These are phyloP conservation scores for Ganoderma boninense DNA, from an alignment of 1,284 basidiomycete species.

Conservation along the genomic window DNA sequence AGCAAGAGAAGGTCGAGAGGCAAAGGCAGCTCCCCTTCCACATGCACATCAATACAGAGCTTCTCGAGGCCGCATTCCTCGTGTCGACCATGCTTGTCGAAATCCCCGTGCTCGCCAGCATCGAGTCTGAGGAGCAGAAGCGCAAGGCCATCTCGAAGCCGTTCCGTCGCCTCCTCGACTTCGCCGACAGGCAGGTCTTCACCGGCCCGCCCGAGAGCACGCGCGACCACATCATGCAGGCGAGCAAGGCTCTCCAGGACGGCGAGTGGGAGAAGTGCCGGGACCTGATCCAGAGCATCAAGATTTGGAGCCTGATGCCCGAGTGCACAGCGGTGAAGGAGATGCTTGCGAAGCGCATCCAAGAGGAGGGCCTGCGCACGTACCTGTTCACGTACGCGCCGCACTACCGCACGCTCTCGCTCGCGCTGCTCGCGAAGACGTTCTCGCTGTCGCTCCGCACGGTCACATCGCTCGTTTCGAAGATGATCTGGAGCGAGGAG, in stretches of 20 bases:
- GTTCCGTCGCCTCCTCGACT: constrained; percentile 95
- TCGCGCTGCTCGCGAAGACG: constrained; percentile 86
- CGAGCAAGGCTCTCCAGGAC: constrained; percentile 94
- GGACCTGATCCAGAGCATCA: constrained; percentile 94
- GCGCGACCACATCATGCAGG: constrained; percentile 99
- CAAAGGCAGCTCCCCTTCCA: constrained; percentile 98
- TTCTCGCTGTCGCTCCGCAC: constrained; percentile 85
- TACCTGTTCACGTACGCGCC: constrained; percentile 99
- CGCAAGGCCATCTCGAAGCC: constrained; percentile 93
- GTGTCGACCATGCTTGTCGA: constrained; percentile 99
- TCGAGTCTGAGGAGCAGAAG: constrained; percentile 93
- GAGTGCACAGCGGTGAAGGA: constrained; percentile 90
- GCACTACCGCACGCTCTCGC: constrained; percentile 92
- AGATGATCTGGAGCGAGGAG: constrained; percentile 99
- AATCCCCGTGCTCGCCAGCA: constrained; percentile 94
- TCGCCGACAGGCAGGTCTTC: constrained; percentile 97
- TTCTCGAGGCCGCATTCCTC: constrained; percentile 97
- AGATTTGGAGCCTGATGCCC: constrained; percentile 98
- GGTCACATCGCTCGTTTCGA: constrained; percentile 93
- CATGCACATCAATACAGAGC: constrained; percentile 99
- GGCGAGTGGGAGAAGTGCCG: constrained; percentile 98
- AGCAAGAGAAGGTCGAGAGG: constrained; percentile 97
- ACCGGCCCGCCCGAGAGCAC: constrained; percentile 99
- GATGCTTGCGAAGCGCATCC: constrained; percentile 96
- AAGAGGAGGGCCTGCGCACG: constrained; percentile 96